Conservation (phyloP, 2,329 filamentous ascomycete species). For the Gliomastix tumulicola region DNA sequence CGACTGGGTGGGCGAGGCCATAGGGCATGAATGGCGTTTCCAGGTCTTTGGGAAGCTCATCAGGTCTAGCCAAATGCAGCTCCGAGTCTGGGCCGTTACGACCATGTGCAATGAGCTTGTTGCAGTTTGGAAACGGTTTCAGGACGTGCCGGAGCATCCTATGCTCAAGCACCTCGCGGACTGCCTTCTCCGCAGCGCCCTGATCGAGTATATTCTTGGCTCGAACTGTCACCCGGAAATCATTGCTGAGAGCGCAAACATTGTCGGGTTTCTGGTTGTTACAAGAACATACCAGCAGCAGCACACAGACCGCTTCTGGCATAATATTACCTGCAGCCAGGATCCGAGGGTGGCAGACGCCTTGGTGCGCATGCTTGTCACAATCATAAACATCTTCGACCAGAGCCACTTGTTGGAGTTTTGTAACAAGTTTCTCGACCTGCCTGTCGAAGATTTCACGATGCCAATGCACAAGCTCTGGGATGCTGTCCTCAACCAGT, state of each 20-base stretch:
- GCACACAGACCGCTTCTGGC: constrained; percentile 79
- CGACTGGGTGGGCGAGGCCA: constrained; percentile 36
- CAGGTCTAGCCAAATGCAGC: constrained; percentile 80
- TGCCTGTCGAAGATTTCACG: constrained; percentile 59
- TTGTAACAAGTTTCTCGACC: constrained; percentile 60
- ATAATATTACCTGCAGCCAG: constrained; percentile 71
- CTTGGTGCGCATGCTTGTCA: constrained; percentile 57
- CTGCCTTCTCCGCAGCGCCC: constrained; percentile 60
- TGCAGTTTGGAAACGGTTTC: constrained; percentile 51
- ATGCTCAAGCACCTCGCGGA: constrained; percentile 62
- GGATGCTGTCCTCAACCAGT: constrained; percentile 44
- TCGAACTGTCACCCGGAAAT: constrained; percentile 90
- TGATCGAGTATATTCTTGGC: constrained; percentile 83
- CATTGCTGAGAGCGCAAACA: constrained; percentile 72
- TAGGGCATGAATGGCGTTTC: constrained; percentile 64
- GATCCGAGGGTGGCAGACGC: constrained; percentile 82
- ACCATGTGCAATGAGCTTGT: constrained; percentile 67
- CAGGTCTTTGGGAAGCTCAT: constrained; percentile 64
- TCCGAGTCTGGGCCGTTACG: constrained; percentile 74
- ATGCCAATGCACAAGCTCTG: constrained; percentile 55
- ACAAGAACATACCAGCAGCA: constrained; percentile 64
- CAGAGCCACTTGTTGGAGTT: constrained; percentile 52
- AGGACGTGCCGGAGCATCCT: constrained; percentile 27
- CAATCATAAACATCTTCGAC: constrained; percentile 40
- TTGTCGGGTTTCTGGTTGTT: constrained; percentile 80